These are phyloP conservation scores for Neofusicoccum cordaticola DNA, from an alignment of 2,329 filamentous ascomycete genomes.

Conservation along the genomic window DNA sequence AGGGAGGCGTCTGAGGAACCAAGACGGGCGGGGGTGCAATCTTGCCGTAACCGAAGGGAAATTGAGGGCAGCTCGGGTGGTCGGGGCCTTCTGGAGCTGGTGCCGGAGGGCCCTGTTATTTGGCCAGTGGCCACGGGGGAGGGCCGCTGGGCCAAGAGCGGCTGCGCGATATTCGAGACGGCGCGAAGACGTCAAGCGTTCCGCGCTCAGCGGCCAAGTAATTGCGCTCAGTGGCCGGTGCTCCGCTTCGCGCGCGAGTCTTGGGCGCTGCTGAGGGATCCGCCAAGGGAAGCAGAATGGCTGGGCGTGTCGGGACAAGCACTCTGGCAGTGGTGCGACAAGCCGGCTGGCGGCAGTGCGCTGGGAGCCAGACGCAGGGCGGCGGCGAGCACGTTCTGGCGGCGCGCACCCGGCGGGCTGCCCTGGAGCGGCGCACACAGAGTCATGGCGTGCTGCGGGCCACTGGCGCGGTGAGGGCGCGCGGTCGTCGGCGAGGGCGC, in stretches of 20 bases:
- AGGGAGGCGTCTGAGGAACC: background rate
- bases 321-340: conserved; percentile 13
- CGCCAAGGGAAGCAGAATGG: conserved; percentile 9
- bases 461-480: background rate
- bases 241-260: conserved; percentile 15
- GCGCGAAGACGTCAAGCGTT: conserved; percentile 11
- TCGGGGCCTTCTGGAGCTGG: background rate
- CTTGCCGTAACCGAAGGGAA: conserved; percentile 13
- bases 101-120: conserved; percentile 9
- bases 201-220: conserved; percentile 17
- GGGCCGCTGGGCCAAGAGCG: conserved; percentile 9
- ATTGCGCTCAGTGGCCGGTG: conserved; percentile 17
- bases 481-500: no score
- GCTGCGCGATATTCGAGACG: conserved; percentile 15
- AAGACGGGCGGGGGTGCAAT: background rate
- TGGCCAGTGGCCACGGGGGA: background rate
- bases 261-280: background rate
- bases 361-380: background rate
- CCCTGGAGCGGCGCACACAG: background rate
- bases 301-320: conserved; percentile 16
- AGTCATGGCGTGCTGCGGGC: background rate
- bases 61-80: conserved; percentile 1
- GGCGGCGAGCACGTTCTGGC: background rate
- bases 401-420: background rate
- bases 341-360: background rate